phyloP scores from a whole-genome alignment of 2,329 filamentous ascomycete genomes.

The Cercospora sp. region DNA sequence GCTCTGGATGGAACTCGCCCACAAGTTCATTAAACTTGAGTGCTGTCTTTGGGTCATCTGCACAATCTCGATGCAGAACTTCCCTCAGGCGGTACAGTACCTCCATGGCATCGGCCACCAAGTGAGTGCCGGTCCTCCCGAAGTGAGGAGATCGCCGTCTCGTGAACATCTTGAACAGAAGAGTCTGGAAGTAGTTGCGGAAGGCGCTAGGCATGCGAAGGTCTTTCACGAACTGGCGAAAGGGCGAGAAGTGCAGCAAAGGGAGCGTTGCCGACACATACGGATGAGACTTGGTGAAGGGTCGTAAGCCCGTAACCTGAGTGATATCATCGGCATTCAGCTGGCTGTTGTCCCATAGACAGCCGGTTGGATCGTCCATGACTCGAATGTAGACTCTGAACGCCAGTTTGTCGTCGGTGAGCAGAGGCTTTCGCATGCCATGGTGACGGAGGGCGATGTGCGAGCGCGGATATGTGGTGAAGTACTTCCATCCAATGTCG shows the following conservation, averaged over 20 bases:
- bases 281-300: conserved; percentile 38
- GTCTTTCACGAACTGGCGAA: conserved; percentile 57
- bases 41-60: conserved; percentile 10
- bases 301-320: conserved; percentile 59
- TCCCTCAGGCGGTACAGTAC: conserved; percentile 26
- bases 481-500: conserved; percentile 66
- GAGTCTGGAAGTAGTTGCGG: conserved; percentile 24
- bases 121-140: conserved; percentile 11
- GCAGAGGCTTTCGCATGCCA: conserved; percentile 58
- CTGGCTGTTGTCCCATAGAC: conserved; percentile 58
- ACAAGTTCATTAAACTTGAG: conserved; percentile 29
- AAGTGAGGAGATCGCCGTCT: conserved; percentile 26
- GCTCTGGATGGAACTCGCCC: conserved; percentile 27
- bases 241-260: conserved; percentile 60
- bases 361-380: conserved; percentile 60
- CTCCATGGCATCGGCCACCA: conserved; percentile 29
- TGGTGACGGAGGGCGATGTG: conserved; percentile 59
- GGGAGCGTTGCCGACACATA: conserved; percentile 57
- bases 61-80: not conserved
- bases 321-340: conserved; percentile 38
- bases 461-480: conserved; percentile 57
- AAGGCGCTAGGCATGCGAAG: conserved; percentile 28
- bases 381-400: conserved; percentile 64
- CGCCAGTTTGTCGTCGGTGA: conserved; percentile 61
- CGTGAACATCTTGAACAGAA: conserved; percentile 35